A percentile compares a stretch with the other conserved stretches of the same genome.
Conservation (phyloP, 2,329 filamentous ascomycete genomes). For the Blastomyces gilchristii region DNA sequence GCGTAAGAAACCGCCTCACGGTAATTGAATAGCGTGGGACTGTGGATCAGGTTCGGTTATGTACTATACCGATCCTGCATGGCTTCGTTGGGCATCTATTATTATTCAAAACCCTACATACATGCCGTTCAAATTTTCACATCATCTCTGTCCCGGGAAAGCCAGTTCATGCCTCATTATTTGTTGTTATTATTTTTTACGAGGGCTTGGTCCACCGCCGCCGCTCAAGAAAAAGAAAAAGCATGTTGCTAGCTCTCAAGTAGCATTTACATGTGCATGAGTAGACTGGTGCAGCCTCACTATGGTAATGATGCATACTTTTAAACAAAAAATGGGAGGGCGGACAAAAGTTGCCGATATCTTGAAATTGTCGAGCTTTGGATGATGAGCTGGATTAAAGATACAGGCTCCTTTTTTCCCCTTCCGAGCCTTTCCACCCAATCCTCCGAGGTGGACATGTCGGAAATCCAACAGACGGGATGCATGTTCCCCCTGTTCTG, state of each 20-base stretch:
- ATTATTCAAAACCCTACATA: background rate
- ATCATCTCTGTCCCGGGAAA: background rate
- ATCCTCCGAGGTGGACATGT: background rate
- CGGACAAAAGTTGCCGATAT: background rate
- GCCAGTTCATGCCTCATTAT: background rate
- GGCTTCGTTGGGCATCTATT: slow-evolving; percentile 5
- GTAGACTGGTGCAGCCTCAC: slow-evolving; percentile 6
- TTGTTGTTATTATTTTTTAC: background rate
- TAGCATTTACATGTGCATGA: slow-evolving; percentile 5
- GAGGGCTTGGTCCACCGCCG: background rate
- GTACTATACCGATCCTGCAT: background rate
- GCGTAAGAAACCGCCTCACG: slow-evolving; percentile 3
- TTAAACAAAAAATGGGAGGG: background rate
- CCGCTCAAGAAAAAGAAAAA: slow-evolving; percentile 3
- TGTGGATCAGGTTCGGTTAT: background rate
- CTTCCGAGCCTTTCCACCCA: background rate
- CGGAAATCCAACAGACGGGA: background rate
- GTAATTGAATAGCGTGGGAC: slow-evolving; percentile 1
- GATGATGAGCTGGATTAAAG: slow-evolving; percentile 3
- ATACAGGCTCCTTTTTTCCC: background rate
- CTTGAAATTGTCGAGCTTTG: background rate
- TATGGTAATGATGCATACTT: background rate
- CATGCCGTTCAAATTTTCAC: background rate
- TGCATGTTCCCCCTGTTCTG: background rate
- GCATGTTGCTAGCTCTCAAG: slow-evolving; percentile 2